These are phyloP conservation scores for Mycena venus DNA, from an alignment of 768 basidiomycete species.

Conservation along the genomic window DNA sequence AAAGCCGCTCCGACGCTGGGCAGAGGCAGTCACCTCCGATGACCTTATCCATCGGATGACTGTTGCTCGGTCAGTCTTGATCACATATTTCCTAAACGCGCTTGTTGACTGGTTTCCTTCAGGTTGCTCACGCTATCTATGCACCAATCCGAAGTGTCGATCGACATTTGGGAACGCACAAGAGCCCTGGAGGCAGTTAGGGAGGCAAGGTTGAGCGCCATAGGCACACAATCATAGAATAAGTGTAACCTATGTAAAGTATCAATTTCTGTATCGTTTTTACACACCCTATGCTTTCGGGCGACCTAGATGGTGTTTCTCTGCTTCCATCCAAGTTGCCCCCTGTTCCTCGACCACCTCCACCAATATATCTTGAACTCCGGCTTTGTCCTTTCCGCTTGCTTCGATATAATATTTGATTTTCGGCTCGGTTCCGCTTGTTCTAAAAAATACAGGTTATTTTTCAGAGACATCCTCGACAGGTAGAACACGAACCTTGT, in stretches of 20 bases:
- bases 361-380: constrained; percentile 64
- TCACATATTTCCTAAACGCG: not conserved
- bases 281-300: constrained; percentile 36
- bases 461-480: not conserved
- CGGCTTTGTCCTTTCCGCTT: constrained; percentile 63
- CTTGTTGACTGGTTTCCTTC: constrained; percentile 17
- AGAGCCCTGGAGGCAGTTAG: constrained; percentile 71
- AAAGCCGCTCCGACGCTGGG: constrained; percentile 43
- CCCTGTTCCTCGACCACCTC: constrained; percentile 73
- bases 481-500: constrained; percentile 61
- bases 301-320: constrained; percentile 60
- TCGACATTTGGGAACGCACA: constrained; percentile 72
- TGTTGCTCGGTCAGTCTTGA: constrained; percentile 69
- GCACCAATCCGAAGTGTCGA: constrained; percentile 67
- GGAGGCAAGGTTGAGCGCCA: constrained; percentile 41
- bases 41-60: constrained; percentile 79
- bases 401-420: constrained; percentile 95
- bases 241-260: not conserved
- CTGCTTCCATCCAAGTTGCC: constrained; percentile 77
- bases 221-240: not conserved
- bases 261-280: not conserved
- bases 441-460: constrained; percentile 55
- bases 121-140: constrained; percentile 76
- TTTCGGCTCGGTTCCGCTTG: constrained; percentile 94
- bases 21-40: constrained; percentile 62